These are phyloP conservation scores for Ilyonectria mors-panacis DNA, from an alignment of 2,329 filamentous ascomycete genomes.

Conservation along the genomic window DNA sequence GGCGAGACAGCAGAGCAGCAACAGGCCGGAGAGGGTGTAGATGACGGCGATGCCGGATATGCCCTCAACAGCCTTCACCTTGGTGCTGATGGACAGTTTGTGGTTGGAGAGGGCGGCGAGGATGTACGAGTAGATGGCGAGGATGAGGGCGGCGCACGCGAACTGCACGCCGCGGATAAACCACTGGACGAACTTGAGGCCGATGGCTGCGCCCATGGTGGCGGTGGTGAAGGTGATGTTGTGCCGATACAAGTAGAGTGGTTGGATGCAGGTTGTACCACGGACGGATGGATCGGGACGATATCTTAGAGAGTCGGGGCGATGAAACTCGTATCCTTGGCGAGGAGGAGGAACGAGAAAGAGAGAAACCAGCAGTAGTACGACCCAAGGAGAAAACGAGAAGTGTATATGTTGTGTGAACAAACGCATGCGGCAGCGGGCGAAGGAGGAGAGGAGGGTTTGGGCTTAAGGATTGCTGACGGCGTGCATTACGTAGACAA, in stretches of 20 bases:
- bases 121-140: conserved; percentile 89
- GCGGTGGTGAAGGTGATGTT: conserved; percentile 9
- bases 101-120: conserved; percentile 80
- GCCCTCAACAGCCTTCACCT: conserved; percentile 81
- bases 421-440: not conserved
- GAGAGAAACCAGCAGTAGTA: not conserved
- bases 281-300: not conserved
- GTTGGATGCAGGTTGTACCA: not conserved
- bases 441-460: not conserved
- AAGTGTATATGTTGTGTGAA: not conserved
- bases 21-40: conserved; percentile 80
- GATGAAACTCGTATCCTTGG: not conserved
- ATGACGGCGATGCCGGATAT: conserved; percentile 82
- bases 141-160: conserved; percentile 78
- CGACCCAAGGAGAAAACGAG: not conserved
- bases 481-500: conserved; percentile 11
- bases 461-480: not conserved
- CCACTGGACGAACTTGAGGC: conserved; percentile 79
- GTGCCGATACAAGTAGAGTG: not conserved
- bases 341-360: not conserved
- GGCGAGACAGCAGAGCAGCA: conserved; percentile 85
- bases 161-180: conserved; percentile 83
- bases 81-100: conserved; percentile 72
- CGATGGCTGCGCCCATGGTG: conserved; percentile 58
- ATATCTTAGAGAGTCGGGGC: not conserved